Evolutionary conservation across 2,329 filamentous ascomycete species (phyloP).

Genomic region (Coccinonectria pachysandricola): DNA sequence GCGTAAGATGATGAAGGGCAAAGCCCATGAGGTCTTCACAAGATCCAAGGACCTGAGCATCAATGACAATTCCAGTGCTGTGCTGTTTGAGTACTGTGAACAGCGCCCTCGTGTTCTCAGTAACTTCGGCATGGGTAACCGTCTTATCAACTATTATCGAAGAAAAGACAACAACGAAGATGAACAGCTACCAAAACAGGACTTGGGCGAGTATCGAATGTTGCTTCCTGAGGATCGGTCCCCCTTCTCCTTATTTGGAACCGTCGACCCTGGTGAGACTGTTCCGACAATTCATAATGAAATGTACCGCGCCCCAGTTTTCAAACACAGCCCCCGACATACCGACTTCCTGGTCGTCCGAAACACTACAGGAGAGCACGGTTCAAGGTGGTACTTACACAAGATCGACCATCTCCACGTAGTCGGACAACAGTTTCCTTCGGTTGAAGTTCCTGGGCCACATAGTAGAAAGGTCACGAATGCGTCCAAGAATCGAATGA

Average conservation of each 20-base stretch:
- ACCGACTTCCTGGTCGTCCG: constrained; percentile 84
- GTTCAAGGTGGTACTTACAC: constrained; percentile 71
- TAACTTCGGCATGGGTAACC: constrained; percentile 95
- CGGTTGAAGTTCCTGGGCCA: constrained; percentile 82
- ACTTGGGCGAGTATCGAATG: constrained; percentile 81
- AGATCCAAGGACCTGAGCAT: constrained; percentile 75
- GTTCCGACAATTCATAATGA: constrained; percentile 87
- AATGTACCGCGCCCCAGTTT: constrained; percentile 91
- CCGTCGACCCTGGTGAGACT: constrained; percentile 81
- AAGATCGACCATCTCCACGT: constrained; percentile 86
- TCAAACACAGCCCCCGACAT: constrained; percentile 66
- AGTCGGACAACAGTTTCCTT: constrained; percentile 88
- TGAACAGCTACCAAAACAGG: constrained; percentile 62
- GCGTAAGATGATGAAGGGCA: constrained; percentile 72
- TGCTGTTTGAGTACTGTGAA: constrained; percentile 92
- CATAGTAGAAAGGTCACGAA: constrained; percentile 94
- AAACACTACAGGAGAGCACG: constrained; percentile 67
- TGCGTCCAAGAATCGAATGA: constrained; percentile 91
- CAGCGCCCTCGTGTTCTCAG: constrained; percentile 85
- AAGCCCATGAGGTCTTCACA: constrained; percentile 68
- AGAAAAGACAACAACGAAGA: constrained; percentile 67
- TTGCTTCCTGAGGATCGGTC: constrained; percentile 90
- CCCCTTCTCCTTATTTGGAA: constrained; percentile 89
- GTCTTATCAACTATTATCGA: constrained; percentile 93
- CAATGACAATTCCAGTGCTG: constrained; percentile 76